Percentiles rank a stretch among this genome's conserved stretches.
These are phyloP conservation scores for Angomonas deanei DNA, from an alignment of 208 protist species.

Conservation along the genomic window DNA sequence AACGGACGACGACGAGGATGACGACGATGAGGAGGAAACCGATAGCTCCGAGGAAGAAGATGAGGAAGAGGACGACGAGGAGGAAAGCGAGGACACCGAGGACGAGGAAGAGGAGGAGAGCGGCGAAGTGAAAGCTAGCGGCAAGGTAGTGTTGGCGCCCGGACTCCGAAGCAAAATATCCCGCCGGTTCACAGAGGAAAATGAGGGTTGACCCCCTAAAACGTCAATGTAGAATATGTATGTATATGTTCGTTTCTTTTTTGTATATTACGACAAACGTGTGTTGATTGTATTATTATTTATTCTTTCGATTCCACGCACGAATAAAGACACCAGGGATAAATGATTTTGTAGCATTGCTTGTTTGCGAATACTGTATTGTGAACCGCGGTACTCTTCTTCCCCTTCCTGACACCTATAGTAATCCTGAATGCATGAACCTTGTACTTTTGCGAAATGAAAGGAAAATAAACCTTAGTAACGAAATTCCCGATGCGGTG, in stretches of 20 bases:
- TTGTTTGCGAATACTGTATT: not conserved
- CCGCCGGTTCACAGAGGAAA: constrained; percentile 21
- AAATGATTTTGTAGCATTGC: too few relatives aligned
- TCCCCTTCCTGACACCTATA: constrained; percentile 5
- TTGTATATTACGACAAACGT: constrained; percentile 7
- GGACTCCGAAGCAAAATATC: constrained; percentile 36
- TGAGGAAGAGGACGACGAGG: constrained; percentile 10
- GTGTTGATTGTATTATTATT: constrained; percentile 7
- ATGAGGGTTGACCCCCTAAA: not conserved
- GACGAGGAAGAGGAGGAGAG: constrained; percentile 3
- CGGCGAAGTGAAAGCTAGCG: constrained; percentile 11
- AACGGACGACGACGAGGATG: constrained; percentile 12
- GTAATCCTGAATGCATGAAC: not conserved
- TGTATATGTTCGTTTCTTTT: constrained; percentile 1
- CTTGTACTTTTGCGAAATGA: not conserved
- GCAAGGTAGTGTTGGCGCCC: constrained; percentile 22
- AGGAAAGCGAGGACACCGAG: constrained; percentile 5
- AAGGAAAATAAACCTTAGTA: constrained; percentile 58
- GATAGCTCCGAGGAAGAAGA: constrained; percentile 8
- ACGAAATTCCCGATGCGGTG: constrained; percentile 39
- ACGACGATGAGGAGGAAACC: constrained; percentile 8
- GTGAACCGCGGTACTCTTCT: not conserved
- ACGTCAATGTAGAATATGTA: not conserved
- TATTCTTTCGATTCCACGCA: not conserved
- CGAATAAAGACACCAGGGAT: not conserved